Conservation (phyloP, 257 asterid genomes). For the Capsicum chinense region DNA sequence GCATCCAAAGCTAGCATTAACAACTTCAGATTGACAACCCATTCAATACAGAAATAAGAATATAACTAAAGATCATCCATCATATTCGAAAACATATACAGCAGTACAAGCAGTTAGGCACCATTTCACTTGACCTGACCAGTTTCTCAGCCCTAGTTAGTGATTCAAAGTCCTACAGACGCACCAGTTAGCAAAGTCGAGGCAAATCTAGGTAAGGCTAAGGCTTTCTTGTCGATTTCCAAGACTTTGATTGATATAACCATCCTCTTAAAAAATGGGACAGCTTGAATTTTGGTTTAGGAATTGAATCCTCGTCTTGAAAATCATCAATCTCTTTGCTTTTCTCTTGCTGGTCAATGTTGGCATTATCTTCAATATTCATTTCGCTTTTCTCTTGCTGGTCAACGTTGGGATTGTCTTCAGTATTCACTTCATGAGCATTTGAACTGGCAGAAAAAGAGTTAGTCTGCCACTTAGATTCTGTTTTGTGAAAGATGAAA, state of each 20-base stretch:
- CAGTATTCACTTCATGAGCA: neutral
- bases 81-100: neutral
- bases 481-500: neutral
- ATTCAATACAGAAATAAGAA: neutral
- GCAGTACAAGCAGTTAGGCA: neutral
- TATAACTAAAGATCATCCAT: conserved; percentile 16
- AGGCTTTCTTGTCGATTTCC: conserved; percentile 27
- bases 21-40: neutral
- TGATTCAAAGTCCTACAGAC: conserved; percentile 5
- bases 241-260: conserved; percentile 43
- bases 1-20: neutral
- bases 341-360: conserved; percentile 31
- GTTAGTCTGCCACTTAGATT: conserved; percentile 17
- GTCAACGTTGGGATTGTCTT: neutral
- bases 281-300: conserved; percentile 35
- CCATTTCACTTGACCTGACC: conserved; percentile 5
- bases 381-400: conserved; percentile 29
- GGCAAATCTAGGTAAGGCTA: conserved; percentile 4
- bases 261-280: conserved; percentile 44
- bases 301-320: conserved; percentile 34
- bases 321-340: conserved; percentile 17
- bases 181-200: conserved; percentile 3
- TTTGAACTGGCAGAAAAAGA: conserved; percentile 1
- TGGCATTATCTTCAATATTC: neutral
- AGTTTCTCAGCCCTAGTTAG: neutral